Base-by-base conservation (phyloP, 2,329 filamentous ascomycete genomes). In the Diaporthe caulivora region DNA sequence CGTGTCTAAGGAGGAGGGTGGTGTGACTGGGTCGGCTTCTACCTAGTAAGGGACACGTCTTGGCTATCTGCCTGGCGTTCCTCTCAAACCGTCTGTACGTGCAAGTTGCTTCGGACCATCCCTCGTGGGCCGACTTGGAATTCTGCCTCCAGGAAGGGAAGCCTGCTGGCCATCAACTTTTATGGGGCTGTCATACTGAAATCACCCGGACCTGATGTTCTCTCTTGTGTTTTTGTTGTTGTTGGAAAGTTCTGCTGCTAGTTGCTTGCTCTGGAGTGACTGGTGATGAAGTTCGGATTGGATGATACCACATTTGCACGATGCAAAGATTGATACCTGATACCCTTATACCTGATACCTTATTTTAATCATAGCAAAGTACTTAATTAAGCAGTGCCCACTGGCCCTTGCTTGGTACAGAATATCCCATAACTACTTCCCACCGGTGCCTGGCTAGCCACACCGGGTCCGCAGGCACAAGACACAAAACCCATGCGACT, bases 1-100 rank as follows among this genome's bases (percentile, higher is more conserved):
- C 82, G 80, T 65, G 84, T 86, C 78, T 88, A 82, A 81, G 76
- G 42, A 3, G 24, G 49, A 51, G 13, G 62, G 62, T 5, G 34
- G 34, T 29, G 21, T 37, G 29, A 24, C 21, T n/a, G 44, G 44
- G 34, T 44, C 5, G 18, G 13, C 5, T 34, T 34, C n/a, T n/a
- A n/a, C n/a, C n/a, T n/a, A n/a, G n/a, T n/a, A n/a, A n/a, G n/a
- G n/a, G 13, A 26, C 29, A 51, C n/a, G 2, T n/a, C 6, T 31
- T 31, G 26, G 31, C 29, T 47, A 26, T n/a, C 42, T 21, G 29
- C 29, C 40, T 49, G 42, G 17, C 21, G 26, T 21, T 11, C 8
- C 29, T 8, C 26, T 17, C 0, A 11, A 9, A 9, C 42, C n/a
- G 26, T 37, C 8, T 5, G 24, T n/a, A 9, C 6, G 49, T 37